These are phyloP conservation scores for Aphanocladium album DNA, from an alignment of 2,329 filamentous ascomycete genomes.

Conservation along the genomic window DNA sequence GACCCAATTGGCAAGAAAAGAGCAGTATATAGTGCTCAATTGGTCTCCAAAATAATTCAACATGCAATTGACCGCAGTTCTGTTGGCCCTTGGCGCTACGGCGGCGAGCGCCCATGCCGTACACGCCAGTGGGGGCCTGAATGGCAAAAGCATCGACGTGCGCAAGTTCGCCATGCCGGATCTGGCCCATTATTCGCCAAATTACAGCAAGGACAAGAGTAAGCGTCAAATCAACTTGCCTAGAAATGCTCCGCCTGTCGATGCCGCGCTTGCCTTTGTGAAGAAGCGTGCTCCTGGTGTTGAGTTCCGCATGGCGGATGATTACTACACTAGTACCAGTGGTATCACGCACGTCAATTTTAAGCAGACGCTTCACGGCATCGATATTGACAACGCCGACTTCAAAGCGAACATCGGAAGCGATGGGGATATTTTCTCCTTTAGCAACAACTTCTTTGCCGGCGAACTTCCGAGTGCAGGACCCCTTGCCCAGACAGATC, in stretches of 20 bases:
- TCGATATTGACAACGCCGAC: constrained; percentile 57
- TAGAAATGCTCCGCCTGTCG: neutral
- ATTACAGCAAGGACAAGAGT: neutral
- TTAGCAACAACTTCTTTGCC: constrained; percentile 44
- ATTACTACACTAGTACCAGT: constrained; percentile 50
- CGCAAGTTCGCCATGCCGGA: neutral
- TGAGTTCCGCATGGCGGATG: constrained; percentile 46
- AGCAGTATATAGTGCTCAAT: neutral
- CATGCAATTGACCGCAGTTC: neutral
- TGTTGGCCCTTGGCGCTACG: neutral
- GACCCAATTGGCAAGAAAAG: neutral
- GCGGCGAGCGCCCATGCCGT: neutral
- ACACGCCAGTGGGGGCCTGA: neutral
- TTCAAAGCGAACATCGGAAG: constrained; percentile 55
- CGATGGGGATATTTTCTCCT: constrained; percentile 53
- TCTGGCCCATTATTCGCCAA: neutral
- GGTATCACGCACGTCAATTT: constrained; percentile 55
- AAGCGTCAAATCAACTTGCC: neutral
- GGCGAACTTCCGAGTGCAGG: constrained; percentile 36
- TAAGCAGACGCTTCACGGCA: constrained; percentile 52
- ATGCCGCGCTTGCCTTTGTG: constrained; percentile 19
- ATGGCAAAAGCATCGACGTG: neutral
- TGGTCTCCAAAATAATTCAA: no score
- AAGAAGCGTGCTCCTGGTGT: constrained; percentile 31
- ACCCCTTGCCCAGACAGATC: constrained; percentile 34